Evolutionary conservation across 208 protist species (phyloP), one percentile per base, ranked within the genome.

Genomic region (Herpetomonas muscarum): DNA sequence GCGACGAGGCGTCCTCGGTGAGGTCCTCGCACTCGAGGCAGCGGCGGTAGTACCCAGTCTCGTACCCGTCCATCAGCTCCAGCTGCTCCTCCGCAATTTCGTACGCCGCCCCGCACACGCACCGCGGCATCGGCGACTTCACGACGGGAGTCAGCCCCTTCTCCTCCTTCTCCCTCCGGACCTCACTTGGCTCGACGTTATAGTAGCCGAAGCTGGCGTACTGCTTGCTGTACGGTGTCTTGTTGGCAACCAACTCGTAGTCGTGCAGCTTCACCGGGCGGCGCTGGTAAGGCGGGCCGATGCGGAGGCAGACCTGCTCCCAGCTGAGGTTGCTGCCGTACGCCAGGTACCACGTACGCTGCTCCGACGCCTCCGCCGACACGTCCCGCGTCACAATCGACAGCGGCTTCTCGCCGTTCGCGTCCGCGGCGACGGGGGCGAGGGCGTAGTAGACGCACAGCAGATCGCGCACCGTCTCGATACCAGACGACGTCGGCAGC

Each of bases 241-340:
- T 70, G 54, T 82, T 82, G 1, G 76, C 21, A 37, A 82, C 64
- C 7, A 82, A 58, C 24, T 71, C 66, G 57, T 75, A 78, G 47
- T 55, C 48, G 9, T 47, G 31, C 46, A 82, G 52, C 56, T 66
- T 53, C 36, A 70, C 70, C n/a, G 67, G 56, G 34, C 76, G 62
- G 28, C 76, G 76, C 61, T 78, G 64, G 57, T 78, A 78, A 26
- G 76, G 70, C 13, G 76, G 76, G 24, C 76, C 76, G 46, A 77
- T 67, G 67, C 70, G 76, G 22, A 78, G 45, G 50, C 70, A 82
- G 50, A 82, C 65, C 70, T 82, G 76, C 64, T 82, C 76, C 70
- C 70, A 82, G 28, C 68, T 76, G 29, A 82, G 61, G 67, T 82
- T 82, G 5, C 64, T 74, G 31, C 76, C 76, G 49, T 82, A 82